A percentile compares a stretch with the other conserved stretches of the same genome.
phyloP scores from a whole-genome alignment of 2,329 filamentous ascomycete species.

The Aspergillus udagawae region DNA sequence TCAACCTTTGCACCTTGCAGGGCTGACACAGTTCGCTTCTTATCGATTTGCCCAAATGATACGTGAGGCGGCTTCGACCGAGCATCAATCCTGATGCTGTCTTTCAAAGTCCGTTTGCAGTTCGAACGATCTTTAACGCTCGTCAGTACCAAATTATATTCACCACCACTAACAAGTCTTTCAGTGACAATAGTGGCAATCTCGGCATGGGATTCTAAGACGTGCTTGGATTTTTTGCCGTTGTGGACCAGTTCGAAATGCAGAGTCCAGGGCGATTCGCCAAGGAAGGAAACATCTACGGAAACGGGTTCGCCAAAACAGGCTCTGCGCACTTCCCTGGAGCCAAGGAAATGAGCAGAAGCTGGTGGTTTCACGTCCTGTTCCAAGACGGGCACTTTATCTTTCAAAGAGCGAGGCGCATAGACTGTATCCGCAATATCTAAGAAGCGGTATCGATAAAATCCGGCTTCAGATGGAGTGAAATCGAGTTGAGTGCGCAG shows the following conservation, averaged over 20 bases:
- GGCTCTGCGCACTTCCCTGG: conserved; percentile 55
- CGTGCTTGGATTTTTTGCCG: conserved; percentile 72
- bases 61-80: conserved; percentile 83
- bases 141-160: conserved; percentile 81
- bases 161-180: conserved; percentile 72
- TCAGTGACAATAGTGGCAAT: conserved; percentile 71
- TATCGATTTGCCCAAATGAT: conserved; percentile 80
- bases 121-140: conserved; percentile 81
- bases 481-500: conserved; percentile 81
- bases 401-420: conserved; percentile 58
- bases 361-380: conserved; percentile 93
- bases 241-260: conserved; percentile 93
- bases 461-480: conserved; percentile 73
- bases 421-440: conserved; percentile 82
- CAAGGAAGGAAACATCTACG: conserved; percentile 69
- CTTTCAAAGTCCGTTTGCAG: conserved; percentile 81
- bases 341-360: conserved; percentile 64
- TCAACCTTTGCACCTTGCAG: conserved; percentile 71
- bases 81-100: conserved; percentile 80
- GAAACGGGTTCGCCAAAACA: conserved; percentile 80
- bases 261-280: conserved; percentile 81
- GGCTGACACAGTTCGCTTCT: conserved; percentile 68
- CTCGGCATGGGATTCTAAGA: conserved; percentile 59
- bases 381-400: conserved; percentile 63
- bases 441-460: conserved; percentile 81